A percentile compares a stretch with the other conserved stretches of the same genome.
Evolutionary conservation across 192 early-diverging fungal species (phyloP).

Genomic region (Entophlyctis luteolus): DNA sequence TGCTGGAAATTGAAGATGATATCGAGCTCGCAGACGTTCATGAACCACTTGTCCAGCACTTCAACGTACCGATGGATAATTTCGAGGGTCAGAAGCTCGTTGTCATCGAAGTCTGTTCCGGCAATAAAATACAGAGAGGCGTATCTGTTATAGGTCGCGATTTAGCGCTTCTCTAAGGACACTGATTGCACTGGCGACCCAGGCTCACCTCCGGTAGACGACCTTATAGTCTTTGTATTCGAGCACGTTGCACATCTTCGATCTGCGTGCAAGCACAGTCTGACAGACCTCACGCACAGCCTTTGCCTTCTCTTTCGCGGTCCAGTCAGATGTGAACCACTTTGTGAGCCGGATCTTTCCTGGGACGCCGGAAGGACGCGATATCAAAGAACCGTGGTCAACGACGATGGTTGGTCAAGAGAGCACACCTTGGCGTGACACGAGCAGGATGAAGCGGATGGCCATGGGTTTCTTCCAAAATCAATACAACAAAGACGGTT

Average conservation of each 20-base stretch:
- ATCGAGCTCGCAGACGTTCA: constrained; percentile 95
- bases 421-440: constrained; percentile 43
- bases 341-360: constrained; percentile 56
- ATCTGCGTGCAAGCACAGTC: constrained; percentile 77
- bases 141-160: constrained; percentile 58
- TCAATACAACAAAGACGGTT: too few species aligned
- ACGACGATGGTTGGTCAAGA: not conserved
- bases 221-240: constrained; percentile 91
- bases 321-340: constrained; percentile 56
- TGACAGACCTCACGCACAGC: constrained; percentile 91
- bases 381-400: not conserved
- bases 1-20: constrained; percentile 97
- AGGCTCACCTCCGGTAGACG: constrained; percentile 61
- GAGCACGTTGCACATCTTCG: constrained; percentile 98
- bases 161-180: not conserved
- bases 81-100: constrained; percentile 90
- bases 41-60: constrained; percentile 94
- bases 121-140: constrained; percentile 93
- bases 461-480: too few species aligned
- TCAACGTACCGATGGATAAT: constrained; percentile 98
- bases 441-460: constrained; percentile 50
- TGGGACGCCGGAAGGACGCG: not conserved
- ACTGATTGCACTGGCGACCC: not conserved
- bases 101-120: constrained; percentile 90
- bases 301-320: constrained; percentile 86